Evolutionary conservation across 225 moss, liverwort and hornwort genomes (phyloP), one percentile per base, ranked within the genome.

Genomic region (Neckera pumila): DNA sequence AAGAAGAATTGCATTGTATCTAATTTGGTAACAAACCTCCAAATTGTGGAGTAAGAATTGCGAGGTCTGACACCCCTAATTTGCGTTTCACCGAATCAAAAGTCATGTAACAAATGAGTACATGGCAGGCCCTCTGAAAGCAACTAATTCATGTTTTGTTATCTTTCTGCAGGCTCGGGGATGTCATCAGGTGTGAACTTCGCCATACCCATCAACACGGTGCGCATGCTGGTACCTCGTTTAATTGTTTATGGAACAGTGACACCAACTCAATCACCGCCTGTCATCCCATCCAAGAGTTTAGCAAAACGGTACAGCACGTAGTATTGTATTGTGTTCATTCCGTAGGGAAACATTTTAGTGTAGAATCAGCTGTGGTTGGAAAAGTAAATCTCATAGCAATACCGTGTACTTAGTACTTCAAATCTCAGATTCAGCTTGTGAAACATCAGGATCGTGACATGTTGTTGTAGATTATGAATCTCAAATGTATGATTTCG

Each of bases 151-250:
- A 25, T n/a, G 43, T 36, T 76, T 83, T 12, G 22, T 14, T 27
- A 28, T 90, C 38, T 74, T 66, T 75, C 56, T 88, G 69, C 90
- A 95, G 95, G 95, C 31, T 84, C 95, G 6, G 95, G 95, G 63
- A 95, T 92, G 93, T 95, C 95, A 53, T 95, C 95, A 27, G 95
- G 95, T 42, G 95, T 95, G 51, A 94, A 94, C 87, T 95, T 95
- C 57, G 95, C 95, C 53, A 89, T 95, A 42, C 89, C 95, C 34
- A 92, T 95, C 76, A 89, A 95, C 70, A 91, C 88, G 13, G 93
- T 95, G 66, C 93, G 90, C 30, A 88, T 88, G 92, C 59, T 95
- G 73, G 92, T 95, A 36, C 95, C 95, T 17, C 90, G 89, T 70
- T 89, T 95, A 45, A 95, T 95, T 82, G 93, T 93, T 57, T 90